Evolutionary conservation across 352 stramenopile species (phyloP).

Genomic region (Pseudoperonospora humuli): DNA sequence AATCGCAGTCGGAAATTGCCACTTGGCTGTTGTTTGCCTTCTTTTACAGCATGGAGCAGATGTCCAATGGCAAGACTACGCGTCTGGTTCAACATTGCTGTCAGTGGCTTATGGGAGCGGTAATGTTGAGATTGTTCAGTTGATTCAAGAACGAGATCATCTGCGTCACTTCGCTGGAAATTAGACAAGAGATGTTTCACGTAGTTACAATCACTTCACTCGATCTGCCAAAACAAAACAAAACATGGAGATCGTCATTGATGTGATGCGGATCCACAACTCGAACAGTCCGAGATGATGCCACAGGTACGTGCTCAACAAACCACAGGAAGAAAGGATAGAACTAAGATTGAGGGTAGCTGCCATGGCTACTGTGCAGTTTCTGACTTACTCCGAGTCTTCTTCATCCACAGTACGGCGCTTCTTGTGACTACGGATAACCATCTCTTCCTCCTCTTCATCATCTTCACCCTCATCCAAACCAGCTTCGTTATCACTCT

Average conservation of each 20-base stretch:
- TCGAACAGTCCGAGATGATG: not conserved
- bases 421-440: slow-evolving; percentile 70
- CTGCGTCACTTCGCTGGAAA: no score
- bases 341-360: slow-evolving; percentile 9
- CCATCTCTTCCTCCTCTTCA: slow-evolving; percentile 71
- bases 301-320: not conserved
- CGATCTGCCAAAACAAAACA: no score
- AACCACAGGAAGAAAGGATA: not conserved
- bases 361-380: not conserved
- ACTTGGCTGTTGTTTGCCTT: slow-evolving; percentile 7
- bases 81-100: slow-evolving; percentile 12
- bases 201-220: not conserved
- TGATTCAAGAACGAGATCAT: slow-evolving; percentile 9
- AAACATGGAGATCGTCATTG: not conserved
- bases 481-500: slow-evolving; percentile 49
- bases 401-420: slow-evolving; percentile 73
- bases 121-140: slow-evolving; percentile 7
- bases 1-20: slow-evolving; percentile 12
- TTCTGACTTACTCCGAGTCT: slow-evolving; percentile 60
- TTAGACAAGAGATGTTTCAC: no score
- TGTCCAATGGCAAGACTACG: slow-evolving; percentile 15
- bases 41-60: slow-evolving; percentile 18
- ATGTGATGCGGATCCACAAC: no score
- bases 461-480: slow-evolving; percentile 57
- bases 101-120: slow-evolving; percentile 14